A percentile compares a stretch with the other conserved stretches of the same genome.
Conservation (phyloP, 140 eudicot genomes). For the Anethum foeniculum region DNA sequence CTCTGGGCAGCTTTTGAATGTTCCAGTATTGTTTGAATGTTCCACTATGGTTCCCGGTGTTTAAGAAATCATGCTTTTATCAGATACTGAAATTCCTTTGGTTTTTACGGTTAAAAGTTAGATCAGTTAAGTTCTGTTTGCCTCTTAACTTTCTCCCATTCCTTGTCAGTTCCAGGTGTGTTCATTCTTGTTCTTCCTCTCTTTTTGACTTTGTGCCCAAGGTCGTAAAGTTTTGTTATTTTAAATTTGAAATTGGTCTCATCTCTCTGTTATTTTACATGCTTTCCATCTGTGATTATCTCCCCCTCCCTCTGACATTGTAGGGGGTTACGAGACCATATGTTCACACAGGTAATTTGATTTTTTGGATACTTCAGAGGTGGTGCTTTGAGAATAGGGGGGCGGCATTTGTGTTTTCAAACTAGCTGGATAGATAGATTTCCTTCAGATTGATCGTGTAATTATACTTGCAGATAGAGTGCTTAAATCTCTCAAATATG, state of each 20-base stretch:
- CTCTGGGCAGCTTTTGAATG: not conserved
- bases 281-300: not conserved
- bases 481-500: not conserved
- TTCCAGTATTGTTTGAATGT: too few relatives aligned
- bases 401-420: not conserved
- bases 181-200: not conserved
- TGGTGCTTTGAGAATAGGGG: too few relatives aligned
- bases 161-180: not conserved
- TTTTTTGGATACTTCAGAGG: too few relatives aligned
- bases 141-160: not conserved
- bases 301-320: not conserved
- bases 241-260: not conserved
- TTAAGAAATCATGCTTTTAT: not conserved
- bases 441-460: not conserved
- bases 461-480: not conserved
- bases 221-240: not conserved
- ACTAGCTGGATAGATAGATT: not conserved
- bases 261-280: not conserved
- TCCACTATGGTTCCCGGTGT: not conserved
- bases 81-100: not conserved
- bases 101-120: not conserved
- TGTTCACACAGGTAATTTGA: not conserved
- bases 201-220: not conserved
- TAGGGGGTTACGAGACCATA: not conserved
- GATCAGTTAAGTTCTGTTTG: not conserved